Evolutionary conservation across 441 rosid genomes (phyloP).

Genomic region (Hura crepitans): DNA sequence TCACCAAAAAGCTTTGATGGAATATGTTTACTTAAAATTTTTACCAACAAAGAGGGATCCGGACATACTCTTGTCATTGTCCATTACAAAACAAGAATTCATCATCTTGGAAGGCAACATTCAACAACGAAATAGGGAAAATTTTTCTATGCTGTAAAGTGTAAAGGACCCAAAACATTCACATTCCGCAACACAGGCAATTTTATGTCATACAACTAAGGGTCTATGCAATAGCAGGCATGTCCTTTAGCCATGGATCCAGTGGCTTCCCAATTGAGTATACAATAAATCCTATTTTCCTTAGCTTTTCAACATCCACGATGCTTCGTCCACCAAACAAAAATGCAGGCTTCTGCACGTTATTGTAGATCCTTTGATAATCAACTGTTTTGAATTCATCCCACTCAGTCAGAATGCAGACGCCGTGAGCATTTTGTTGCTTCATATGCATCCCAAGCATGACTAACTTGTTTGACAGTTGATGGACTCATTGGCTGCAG

Average conservation of each 20-base stretch:
- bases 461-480: conserved; percentile 54
- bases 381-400: conserved; percentile 77
- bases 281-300: conserved; percentile 79
- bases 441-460: conserved; percentile 65
- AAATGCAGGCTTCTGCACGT: conserved; percentile 88
- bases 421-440: conserved; percentile 72
- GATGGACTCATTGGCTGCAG: conserved; percentile 80
- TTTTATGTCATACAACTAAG: neutral
- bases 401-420: conserved; percentile 88
- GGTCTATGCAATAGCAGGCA: conserved; percentile 71
- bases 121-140: neutral
- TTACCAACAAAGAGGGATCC: neutral
- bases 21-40: neutral
- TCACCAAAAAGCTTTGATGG: too few species aligned
- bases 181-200: neutral
- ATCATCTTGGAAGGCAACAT: neutral
- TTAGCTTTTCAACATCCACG: conserved; percentile 48
- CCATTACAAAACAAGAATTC: neutral
- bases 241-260: conserved; percentile 86
- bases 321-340: conserved; percentile 77
- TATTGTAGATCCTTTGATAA: conserved; percentile 56
- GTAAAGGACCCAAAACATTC: neutral
- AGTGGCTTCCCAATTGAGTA: conserved; percentile 83
- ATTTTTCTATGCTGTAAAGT: neutral
- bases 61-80: neutral